These are phyloP conservation scores for Tylopilus sp. DNA, from an alignment of 768 basidiomycete species.

Conservation along the genomic window DNA sequence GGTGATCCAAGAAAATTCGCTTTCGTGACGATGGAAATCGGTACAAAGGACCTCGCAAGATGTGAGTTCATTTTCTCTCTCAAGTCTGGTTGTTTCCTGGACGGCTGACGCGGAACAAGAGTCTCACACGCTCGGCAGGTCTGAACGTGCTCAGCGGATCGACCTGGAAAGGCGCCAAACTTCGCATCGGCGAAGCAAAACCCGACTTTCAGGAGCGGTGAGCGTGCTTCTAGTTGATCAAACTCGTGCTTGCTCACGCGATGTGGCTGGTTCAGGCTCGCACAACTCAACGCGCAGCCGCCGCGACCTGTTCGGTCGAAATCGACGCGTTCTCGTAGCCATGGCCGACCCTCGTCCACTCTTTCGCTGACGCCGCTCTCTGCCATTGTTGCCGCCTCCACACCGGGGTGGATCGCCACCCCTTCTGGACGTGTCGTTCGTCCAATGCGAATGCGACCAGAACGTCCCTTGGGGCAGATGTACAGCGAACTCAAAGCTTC, in stretches of 20 bases:
- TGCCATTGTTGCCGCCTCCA: constrained; percentile 50
- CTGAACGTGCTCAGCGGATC: constrained; percentile 75
- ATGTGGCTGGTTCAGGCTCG: constrained; percentile 1
- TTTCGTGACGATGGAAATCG: constrained; percentile 56
- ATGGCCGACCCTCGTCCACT: constrained; percentile 49
- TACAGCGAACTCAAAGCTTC: constrained; percentile 2
- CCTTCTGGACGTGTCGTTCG: constrained; percentile 61
- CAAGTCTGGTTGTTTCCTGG: background rate
- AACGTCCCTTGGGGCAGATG: constrained; percentile 46
- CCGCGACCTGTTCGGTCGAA: constrained; percentile 39
- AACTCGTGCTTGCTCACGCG: background rate
- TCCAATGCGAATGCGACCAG: constrained; percentile 70
- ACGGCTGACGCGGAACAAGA: background rate
- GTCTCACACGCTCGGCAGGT: constrained; percentile 40
- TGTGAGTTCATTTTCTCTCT: constrained; percentile 44
- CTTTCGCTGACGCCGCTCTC: constrained; percentile 66
- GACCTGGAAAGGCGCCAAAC: constrained; percentile 84
- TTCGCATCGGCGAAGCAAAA: constrained; percentile 81
- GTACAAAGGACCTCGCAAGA: constrained; percentile 50
- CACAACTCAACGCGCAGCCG: constrained; percentile 16
- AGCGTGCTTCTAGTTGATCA: background rate
- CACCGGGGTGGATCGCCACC: constrained; percentile 69
- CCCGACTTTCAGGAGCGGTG: constrained; percentile 68
- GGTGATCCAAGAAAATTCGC: constrained; percentile 70
- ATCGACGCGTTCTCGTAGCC: constrained; percentile 34